Conservation (phyloP, 441 rosid genomes). For the Syzygium malaccense region DNA sequence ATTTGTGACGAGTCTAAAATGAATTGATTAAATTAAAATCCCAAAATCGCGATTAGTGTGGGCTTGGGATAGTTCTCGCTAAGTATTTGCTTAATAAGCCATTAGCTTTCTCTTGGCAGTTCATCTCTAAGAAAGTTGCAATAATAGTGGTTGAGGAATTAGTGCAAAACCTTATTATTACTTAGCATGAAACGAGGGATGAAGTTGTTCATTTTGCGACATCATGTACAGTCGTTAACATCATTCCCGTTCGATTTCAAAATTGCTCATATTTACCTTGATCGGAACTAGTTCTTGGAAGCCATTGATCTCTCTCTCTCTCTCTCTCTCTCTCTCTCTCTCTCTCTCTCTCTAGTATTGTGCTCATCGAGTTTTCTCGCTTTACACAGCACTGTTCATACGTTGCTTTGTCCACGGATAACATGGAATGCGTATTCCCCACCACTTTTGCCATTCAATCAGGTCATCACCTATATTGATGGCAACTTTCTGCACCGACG, state of each 20-base stretch:
- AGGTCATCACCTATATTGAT: neutral
- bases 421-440: constrained; percentile 37
- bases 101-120: no score
- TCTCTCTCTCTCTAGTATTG: neutral
- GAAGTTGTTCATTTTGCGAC: neutral
- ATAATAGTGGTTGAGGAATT: neutral
- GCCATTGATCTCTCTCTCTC: neutral
- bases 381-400: neutral
- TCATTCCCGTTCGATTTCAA: neutral
- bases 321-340: neutral
- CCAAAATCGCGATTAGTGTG: no score
- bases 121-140: no score
- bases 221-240: neutral
- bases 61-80: no score
- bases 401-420: constrained; percentile 37
- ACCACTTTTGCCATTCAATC: neutral
- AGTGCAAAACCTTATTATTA: neutral
- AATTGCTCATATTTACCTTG: neutral
- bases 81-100: no score
- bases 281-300: neutral
- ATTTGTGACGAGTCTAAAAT: no score
- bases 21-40: no score
- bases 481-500: neutral
- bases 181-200: neutral
- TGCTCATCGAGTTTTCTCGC: neutral